Base-by-base conservation (phyloP, 2,329 filamentous ascomycete genomes). In the Diaporthe ilicicola region DNA sequence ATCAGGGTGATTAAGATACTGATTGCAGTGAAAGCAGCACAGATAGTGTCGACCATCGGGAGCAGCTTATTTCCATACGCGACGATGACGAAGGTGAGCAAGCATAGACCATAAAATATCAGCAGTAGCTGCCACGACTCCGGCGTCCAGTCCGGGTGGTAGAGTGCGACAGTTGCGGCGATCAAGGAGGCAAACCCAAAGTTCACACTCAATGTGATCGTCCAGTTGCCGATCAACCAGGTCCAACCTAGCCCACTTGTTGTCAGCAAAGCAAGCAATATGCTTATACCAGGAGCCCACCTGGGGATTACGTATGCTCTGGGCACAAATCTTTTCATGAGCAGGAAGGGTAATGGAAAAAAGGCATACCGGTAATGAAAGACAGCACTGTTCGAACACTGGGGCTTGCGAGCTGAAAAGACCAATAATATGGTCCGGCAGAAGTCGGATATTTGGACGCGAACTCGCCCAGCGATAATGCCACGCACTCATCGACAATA, bases 91-190 rank as follows among this genome's bases (percentile, higher is more conserved):
- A 91, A 85, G 0, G 87, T 87, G 15, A 85, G 73, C 4, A 90
- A 73, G 73, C 86, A 89, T 50, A 91, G 81, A 13, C 85, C 88
- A 75, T 89, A 91, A 79, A 91, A 91, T 50, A 91, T 87, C 17
- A 91, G 80, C 4, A 91, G 81, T 0, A 91, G 80, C 75, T 91
- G 87, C 88, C 88, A 91, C 53, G 78, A 76, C 44, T 80, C 82
- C n/a, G 87, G 81, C 0, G 77, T 81, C 77, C 86, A 89, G 70
- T 86, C 82, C 0, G 87, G 85, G 67, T 88, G 84, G 74, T 86
- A 90, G 74, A 90, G 84, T 3, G 84, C 82, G 5, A 88, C 77
- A 0, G 84, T 84, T 0, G 84, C 87, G 3, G 84, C 84, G 42
- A 90, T 80, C 56, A 90, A 76, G 1, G 84, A 87, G 1, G 87